Conservation (phyloP, 176 grass and related monocot genomes). For the Aegilops umbellulata region DNA sequence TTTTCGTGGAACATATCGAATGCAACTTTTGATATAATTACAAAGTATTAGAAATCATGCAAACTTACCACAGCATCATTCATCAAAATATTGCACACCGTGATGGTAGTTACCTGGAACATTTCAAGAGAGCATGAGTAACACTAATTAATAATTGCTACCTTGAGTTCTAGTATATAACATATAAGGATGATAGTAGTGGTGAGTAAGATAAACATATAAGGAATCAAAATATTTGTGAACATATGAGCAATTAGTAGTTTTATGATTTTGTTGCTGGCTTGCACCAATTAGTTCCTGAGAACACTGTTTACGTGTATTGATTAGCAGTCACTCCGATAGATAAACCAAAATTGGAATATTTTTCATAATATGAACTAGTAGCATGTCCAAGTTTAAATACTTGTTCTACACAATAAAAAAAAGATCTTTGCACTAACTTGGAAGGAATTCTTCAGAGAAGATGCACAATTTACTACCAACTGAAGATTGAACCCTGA, state of each 20-base stretch:
- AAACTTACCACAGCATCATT: slow-evolving; percentile 68
- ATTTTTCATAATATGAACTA: neutral
- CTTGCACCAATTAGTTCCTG: slow-evolving; percentile 13
- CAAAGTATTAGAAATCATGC: neutral
- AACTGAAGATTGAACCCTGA: slow-evolving; percentile 54
- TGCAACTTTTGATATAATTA: neutral
- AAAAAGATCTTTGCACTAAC: slow-evolving; percentile 41
- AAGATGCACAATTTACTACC: slow-evolving; percentile 67
- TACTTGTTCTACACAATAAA: neutral
- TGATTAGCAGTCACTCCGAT: neutral
- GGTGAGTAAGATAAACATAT: neutral
- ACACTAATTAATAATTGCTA: neutral
- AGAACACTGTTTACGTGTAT: neutral
- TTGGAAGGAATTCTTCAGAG: slow-evolving; percentile 62
- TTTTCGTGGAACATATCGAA: neutral
- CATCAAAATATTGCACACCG: slow-evolving; percentile 58
- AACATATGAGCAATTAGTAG: neutral
- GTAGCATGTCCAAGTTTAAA: neutral
- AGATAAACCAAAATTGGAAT: neutral
- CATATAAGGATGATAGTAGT: neutral
- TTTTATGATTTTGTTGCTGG: neutral
- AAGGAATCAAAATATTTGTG: neutral
- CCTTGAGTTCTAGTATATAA: slow-evolving; percentile 1
- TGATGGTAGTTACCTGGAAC: slow-evolving; percentile 60
- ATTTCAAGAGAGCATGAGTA: neutral